Percentiles rank a stretch among this genome's conserved stretches.
phyloP scores from a whole-genome alignment of 139 green algal genomes.

The Tetraselmis chui region DNA sequence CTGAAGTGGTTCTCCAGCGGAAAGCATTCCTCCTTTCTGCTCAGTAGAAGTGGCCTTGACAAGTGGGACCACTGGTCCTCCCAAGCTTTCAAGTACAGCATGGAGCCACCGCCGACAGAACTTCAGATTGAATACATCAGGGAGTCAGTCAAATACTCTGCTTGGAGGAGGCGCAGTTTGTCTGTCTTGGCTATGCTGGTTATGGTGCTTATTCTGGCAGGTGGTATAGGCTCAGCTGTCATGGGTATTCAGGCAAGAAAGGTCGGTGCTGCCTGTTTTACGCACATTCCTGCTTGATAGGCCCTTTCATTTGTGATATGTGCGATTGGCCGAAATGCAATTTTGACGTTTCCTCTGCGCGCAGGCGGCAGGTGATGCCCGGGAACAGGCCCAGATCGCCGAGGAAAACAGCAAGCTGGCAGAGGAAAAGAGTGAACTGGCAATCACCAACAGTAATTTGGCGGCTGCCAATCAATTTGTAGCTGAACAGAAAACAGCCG shows the following conservation, averaged over 20 bases:
- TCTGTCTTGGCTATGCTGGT: neutral
- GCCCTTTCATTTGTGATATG: no score
- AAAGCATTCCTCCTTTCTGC: neutral
- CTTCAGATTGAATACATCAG: neutral
- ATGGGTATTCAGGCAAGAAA: neutral
- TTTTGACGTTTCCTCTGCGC: no score
- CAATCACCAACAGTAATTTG: neutral
- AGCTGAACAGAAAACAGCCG: neutral
- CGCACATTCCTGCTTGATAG: no score
- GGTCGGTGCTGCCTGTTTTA: neutral
- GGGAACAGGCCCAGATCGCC: no score
- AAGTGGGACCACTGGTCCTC: neutral
- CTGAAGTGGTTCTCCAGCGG: neutral
- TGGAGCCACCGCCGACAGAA: neutral
- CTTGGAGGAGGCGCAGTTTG: neutral
- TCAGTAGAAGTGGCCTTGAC: neutral
- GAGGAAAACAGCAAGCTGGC: no score
- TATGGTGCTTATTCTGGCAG: neutral
- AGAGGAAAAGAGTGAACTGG: neutral
- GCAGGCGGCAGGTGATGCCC: no score
- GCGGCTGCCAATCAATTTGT: neutral
- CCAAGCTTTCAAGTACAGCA: neutral
- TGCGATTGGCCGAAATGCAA: no score
- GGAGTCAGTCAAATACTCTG: neutral
- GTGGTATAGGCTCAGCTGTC: neutral